Evolutionary conservation across 2,329 filamentous ascomycete species (phyloP).

Genomic region (Aspergillus costaricaensis): DNA sequence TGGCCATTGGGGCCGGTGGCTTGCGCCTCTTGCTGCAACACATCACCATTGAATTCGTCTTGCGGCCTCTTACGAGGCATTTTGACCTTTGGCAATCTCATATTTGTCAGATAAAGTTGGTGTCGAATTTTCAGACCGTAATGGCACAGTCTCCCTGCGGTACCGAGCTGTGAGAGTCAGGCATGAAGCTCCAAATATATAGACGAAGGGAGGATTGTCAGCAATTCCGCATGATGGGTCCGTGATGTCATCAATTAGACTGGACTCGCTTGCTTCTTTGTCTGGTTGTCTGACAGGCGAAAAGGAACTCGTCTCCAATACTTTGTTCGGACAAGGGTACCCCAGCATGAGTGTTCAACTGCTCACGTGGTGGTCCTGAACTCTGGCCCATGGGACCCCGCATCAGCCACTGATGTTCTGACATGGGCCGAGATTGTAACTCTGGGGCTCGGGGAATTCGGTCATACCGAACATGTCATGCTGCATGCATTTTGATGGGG

Average conservation of each 20-base stretch:
- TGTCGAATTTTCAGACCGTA: not conserved
- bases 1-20: not conserved
- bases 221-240: not conserved
- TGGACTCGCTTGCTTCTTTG: not conserved
- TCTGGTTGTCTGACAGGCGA: not conserved
- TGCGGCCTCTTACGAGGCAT: not conserved
- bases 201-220: not conserved
- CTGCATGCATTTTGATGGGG: not conserved
- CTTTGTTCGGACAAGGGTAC: not conserved
- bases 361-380: slow-evolving; percentile 3
- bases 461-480: not conserved
- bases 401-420: not conserved
- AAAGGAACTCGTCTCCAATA: not conserved
- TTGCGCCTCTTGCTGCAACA: not conserved
- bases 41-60: not conserved
- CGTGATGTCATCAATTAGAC: not conserved
- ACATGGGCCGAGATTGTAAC: not conserved
- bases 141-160: not conserved
- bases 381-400: not conserved
- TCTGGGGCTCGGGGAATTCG: not conserved
- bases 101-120: not conserved
- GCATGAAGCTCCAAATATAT: not conserved
- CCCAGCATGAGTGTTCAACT: not conserved
- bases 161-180: not conserved
- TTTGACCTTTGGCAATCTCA: not conserved